Conservation (phyloP, 441 rosid species). For the Gossypium davidsonii region DNA sequence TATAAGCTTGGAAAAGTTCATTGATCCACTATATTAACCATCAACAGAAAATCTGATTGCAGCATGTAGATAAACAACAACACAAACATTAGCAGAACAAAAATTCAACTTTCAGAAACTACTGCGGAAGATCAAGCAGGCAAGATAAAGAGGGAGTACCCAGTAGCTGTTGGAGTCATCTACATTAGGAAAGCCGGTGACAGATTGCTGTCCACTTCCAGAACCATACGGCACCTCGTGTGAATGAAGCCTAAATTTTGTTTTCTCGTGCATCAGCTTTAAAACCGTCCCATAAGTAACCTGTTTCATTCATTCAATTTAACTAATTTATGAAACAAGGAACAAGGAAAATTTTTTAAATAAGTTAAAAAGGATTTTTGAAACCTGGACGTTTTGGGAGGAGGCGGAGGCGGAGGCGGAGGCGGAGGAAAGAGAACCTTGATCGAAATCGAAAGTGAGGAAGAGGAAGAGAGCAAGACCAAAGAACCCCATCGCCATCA, state of each 20-base stretch:
- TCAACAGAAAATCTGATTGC: not conserved
- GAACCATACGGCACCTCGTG: conserved; percentile 98
- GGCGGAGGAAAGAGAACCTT: conserved; percentile 38
- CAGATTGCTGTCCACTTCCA: conserved; percentile 98
- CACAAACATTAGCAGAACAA: not conserved
- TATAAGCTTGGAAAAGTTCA: not conserved
- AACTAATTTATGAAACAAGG: not conserved
- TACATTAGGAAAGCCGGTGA: conserved; percentile 74
- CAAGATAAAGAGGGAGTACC: conserved; percentile 36
- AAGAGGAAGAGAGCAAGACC: conserved; percentile 62
- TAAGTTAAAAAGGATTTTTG: not conserved
- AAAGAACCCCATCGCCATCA: conserved; percentile 69
- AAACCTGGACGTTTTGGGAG: conserved; percentile 63
- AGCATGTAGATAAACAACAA: not conserved
- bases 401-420: conserved; percentile 7
- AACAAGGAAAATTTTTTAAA: not conserved
- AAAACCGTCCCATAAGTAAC: conserved; percentile 76
- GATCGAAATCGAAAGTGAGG: conserved; percentile 56
- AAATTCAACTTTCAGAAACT: not conserved
- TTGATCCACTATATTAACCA: not conserved
- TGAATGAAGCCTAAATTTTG: conserved; percentile 75
- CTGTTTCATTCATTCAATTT: conserved; percentile 27
- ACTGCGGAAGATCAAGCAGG: not conserved
- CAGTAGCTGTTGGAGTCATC: conserved; percentile 95
- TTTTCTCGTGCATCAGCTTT: conserved; percentile 89